A percentile compares a stretch with the other conserved stretches of the same genome.
Evolutionary conservation across 2,329 filamentous ascomycete species (phyloP).

Genomic region (Penicillium sclerotiorum): DNA sequence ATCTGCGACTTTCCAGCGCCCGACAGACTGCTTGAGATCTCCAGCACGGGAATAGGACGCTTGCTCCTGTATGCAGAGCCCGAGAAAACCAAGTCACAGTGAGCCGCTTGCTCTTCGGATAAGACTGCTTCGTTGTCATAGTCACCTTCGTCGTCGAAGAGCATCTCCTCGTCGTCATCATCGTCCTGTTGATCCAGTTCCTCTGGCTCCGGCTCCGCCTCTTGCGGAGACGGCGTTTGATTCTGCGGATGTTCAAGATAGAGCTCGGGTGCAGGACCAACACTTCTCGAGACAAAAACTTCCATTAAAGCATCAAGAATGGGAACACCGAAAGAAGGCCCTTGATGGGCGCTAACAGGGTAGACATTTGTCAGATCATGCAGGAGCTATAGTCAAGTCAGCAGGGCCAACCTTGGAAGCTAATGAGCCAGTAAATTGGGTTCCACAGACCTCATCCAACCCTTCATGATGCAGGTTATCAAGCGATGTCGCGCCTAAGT

Average conservation of each 20-base stretch:
- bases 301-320: slow-evolving; percentile 50
- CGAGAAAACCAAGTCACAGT: slow-evolving; percentile 9
- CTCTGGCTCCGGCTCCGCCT: neutral
- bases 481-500: slow-evolving; percentile 57
- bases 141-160: slow-evolving; percentile 11
- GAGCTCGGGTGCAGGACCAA: slow-evolving; percentile 8
- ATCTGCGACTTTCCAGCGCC: slow-evolving; percentile 62
- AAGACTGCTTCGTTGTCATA: neutral
- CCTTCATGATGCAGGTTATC: slow-evolving; percentile 53
- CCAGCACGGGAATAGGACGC: slow-evolving; percentile 46
- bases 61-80: slow-evolving; percentile 10
- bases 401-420: too few relatives aligned
- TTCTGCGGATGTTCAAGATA: slow-evolving; percentile 4
- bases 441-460: slow-evolving; percentile 55
- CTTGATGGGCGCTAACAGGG: slow-evolving; percentile 17
- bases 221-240: neutral
- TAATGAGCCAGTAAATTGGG: neutral
- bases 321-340: slow-evolving; percentile 46
- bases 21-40: slow-evolving; percentile 56
- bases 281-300: slow-evolving; percentile 33
- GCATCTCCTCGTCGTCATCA: slow-evolving; percentile 21
- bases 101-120: neutral
- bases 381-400: slow-evolving; percentile 23
- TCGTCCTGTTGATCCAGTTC: slow-evolving; percentile 6
- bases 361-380: slow-evolving; percentile 33